phyloP scores from a whole-genome alignment of 768 basidiomycete species.

The Hysterangium stoloniferum region DNA sequence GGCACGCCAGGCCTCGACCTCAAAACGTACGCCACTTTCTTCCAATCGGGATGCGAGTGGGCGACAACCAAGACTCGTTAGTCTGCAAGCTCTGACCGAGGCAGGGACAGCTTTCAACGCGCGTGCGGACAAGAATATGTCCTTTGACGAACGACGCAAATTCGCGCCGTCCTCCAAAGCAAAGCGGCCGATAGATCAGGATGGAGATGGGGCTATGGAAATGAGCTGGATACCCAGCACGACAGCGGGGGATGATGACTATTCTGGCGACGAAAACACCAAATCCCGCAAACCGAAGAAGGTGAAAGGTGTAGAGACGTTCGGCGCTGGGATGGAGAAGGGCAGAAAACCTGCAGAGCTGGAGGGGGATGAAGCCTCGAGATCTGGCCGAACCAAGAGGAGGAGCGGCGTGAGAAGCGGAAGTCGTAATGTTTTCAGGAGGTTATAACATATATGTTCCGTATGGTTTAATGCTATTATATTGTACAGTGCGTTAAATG shows the following conservation, averaged over 20 bases:
- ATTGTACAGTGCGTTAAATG: too few species aligned
- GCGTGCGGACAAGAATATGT: slow-evolving; percentile 41
- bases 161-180: slow-evolving; percentile 6
- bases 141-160: slow-evolving; percentile 63
- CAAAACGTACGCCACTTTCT: background rate
- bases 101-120: slow-evolving; percentile 14
- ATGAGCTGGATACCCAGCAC: slow-evolving; percentile 72
- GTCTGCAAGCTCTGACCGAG: slow-evolving; percentile 43
- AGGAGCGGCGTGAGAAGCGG: slow-evolving; percentile 80
- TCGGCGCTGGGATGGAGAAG: slow-evolving; percentile 86
- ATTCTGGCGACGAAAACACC: slow-evolving; percentile 28
- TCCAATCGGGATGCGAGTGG: background rate
- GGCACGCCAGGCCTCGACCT: slow-evolving; percentile 14
- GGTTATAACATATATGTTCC: too few species aligned
- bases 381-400: slow-evolving; percentile 71
- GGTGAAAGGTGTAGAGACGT: slow-evolving; percentile 63
- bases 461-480: too few species aligned
- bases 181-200: background rate
- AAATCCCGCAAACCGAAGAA: slow-evolving; percentile 26
- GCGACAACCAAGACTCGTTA: slow-evolving; percentile 47
- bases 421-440: slow-evolving; percentile 71
- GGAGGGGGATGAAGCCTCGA: slow-evolving; percentile 38
- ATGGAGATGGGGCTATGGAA: slow-evolving; percentile 66
- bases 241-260: slow-evolving; percentile 22
- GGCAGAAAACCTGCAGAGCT: slow-evolving; percentile 36